These are phyloP conservation scores for Ogataea hybrid DNA, from an alignment of 1,139 yeast species.

Conservation along the genomic window DNA sequence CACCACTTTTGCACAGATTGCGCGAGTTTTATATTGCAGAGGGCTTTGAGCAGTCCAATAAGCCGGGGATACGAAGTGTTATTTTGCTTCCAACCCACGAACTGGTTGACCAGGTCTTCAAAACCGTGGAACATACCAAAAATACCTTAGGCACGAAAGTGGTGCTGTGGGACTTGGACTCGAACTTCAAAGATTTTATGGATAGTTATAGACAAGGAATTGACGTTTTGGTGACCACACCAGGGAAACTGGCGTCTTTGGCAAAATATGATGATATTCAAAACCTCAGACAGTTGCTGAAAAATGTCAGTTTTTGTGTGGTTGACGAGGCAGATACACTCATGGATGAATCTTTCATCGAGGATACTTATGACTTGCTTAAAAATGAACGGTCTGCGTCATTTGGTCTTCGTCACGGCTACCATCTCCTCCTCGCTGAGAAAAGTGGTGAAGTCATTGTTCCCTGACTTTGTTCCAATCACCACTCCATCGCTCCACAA, in stretches of 20 bases:
- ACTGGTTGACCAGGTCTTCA: slow-evolving; percentile 74
- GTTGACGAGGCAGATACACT: slow-evolving; percentile 97
- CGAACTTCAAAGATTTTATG: slow-evolving; percentile 42
- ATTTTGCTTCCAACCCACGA: slow-evolving; percentile 88
- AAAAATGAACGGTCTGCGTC: slow-evolving; percentile 54
- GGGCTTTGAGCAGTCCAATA: slow-evolving; percentile 17
- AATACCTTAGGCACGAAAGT: slow-evolving; percentile 42
- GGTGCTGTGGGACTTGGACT: slow-evolving; percentile 52
- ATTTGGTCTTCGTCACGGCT: slow-evolving; percentile 80
- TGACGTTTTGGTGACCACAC: slow-evolving; percentile 84
- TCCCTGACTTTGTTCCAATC: slow-evolving; percentile 64
- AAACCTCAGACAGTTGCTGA: slow-evolving; percentile 28
- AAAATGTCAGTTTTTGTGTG: slow-evolving; percentile 55
- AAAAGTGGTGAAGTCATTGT: slow-evolving; percentile 54
- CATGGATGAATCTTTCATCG: slow-evolving; percentile 78
- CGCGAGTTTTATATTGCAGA: slow-evolving; percentile 48
- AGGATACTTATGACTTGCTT: slow-evolving; percentile 61
- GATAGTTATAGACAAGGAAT: slow-evolving; percentile 50
- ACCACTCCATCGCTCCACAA: slow-evolving; percentile 83
- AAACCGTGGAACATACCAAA: slow-evolving; percentile 46
- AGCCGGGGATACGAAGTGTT: slow-evolving; percentile 57
- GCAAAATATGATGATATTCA: slow-evolving; percentile 30
- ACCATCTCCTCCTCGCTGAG: slow-evolving; percentile 84
- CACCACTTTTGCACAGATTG: slow-evolving; percentile 68
- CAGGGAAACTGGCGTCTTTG: slow-evolving; percentile 51